Conservation (phyloP, 805 yeast genomes). For the Pichia sporocuriosa region DNA sequence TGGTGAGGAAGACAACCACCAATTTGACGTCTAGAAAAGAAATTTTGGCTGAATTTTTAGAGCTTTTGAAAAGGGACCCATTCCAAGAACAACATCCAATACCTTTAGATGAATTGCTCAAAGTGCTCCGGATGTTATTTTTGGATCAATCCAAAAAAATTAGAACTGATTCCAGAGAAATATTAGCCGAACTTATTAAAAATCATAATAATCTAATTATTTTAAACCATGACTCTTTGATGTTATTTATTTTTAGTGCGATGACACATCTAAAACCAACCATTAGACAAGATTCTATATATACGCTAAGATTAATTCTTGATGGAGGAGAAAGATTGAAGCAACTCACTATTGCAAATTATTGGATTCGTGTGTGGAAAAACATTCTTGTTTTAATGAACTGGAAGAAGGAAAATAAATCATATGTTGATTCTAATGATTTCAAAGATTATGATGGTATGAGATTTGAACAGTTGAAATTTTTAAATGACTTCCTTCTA, state of each 20-base stretch:
- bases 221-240: conserved; percentile 51
- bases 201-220: conserved; percentile 35
- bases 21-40: conserved; percentile 19
- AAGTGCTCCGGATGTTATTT: conserved; percentile 53
- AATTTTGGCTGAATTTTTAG: conserved; percentile 15
- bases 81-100: conserved; percentile 34
- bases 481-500: conserved; percentile 27
- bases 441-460: conserved; percentile 16
- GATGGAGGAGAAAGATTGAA: conserved; percentile 28
- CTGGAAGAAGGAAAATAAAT: conserved; percentile 42
- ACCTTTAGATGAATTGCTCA: conserved; percentile 49
- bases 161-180: conserved; percentile 17
- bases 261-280: conserved; percentile 86
- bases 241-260: conserved; percentile 78
- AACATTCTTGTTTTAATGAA: conserved; percentile 65
- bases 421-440: conserved; percentile 16
- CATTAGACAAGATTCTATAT: conserved; percentile 69
- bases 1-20: conserved; percentile 47
- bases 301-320: conserved; percentile 56
- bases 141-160: conserved; percentile 64
- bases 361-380: conserved; percentile 61
- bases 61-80: conserved; percentile 13
- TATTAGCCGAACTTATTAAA: conserved; percentile 9
- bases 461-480: conserved; percentile 32
- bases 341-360: conserved; percentile 47